Conservation (phyloP, 331 rosid genomes). For the Pyrus hybrid region DNA sequence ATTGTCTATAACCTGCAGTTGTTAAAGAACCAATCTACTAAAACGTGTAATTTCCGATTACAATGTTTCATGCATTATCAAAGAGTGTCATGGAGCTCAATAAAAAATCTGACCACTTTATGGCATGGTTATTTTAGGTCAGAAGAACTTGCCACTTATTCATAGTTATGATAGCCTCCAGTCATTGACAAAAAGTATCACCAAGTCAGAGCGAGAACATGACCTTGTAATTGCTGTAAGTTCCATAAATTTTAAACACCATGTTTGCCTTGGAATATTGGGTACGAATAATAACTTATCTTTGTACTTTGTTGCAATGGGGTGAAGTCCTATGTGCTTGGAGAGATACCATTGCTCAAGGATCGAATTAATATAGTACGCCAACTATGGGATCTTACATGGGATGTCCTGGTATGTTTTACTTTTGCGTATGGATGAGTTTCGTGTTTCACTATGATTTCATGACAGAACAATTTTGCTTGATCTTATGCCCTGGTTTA, state of each 20-base stretch:
- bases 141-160: constrained; percentile 81
- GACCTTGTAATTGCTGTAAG: constrained; percentile 98
- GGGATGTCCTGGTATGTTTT: constrained; percentile 78
- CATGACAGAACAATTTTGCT: background rate
- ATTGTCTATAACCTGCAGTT: background rate
- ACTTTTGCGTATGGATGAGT: background rate
- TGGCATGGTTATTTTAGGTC: constrained; percentile 37
- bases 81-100: background rate
- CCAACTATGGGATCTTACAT: constrained; percentile 90
- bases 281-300: constrained; percentile 9
- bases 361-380: constrained; percentile 84
- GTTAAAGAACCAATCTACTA: background rate
- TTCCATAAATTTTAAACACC: constrained; percentile 3
- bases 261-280: background rate
- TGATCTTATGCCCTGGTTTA: background rate
- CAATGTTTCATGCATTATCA: background rate
- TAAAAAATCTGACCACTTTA: constrained; percentile 1
- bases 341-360: constrained; percentile 84
- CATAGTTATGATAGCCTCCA: constrained; percentile 92
- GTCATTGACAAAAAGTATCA: constrained; percentile 43
- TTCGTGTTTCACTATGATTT: background rate
- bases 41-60: background rate
- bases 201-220: constrained; percentile 76
- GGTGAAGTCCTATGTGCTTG: constrained; percentile 82
- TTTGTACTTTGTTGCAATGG: constrained; percentile 24